Conservation (phyloP, 805 yeast species). For the Teunomyces gatunensis region DNA sequence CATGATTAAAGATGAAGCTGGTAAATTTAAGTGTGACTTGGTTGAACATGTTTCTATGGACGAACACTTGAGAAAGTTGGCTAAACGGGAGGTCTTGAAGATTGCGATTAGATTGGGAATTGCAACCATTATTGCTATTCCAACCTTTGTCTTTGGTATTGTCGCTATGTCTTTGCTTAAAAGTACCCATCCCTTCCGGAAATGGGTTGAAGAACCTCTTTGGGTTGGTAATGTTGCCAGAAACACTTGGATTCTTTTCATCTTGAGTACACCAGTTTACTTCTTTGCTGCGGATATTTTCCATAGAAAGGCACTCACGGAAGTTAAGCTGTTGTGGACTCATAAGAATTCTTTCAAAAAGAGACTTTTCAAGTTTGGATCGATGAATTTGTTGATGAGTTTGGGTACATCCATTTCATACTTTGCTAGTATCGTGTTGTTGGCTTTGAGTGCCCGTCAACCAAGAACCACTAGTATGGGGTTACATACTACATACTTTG, state of each 20-base stretch:
- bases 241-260: constrained; percentile 62
- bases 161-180: constrained; percentile 66
- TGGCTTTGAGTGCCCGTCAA: constrained; percentile 44
- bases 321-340: constrained; percentile 56
- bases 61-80: constrained; percentile 54
- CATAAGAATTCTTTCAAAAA: constrained; percentile 52
- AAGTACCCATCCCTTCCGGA: constrained; percentile 36
- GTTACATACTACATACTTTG: constrained; percentile 67
- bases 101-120: constrained; percentile 47
- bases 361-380: constrained; percentile 67
- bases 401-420: constrained; percentile 74
- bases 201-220: constrained; percentile 58
- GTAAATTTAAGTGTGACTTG: constrained; percentile 48
- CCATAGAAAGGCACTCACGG: constrained; percentile 64
- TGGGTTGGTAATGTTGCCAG: constrained; percentile 63
- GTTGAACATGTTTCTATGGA: constrained; percentile 58
- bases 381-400: constrained; percentile 72
- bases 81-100: constrained; percentile 45
- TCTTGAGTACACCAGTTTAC: constrained; percentile 69
- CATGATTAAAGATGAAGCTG: constrained; percentile 15
- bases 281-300: constrained; percentile 73
- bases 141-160: constrained; percentile 66
- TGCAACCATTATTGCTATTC: constrained; percentile 55
- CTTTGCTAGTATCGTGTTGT: constrained; percentile 59
- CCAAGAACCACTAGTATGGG: constrained; percentile 29